Evolutionary conservation across 768 basidiomycete species (phyloP).

Genomic region (Phlegmacium glaucopus): DNA sequence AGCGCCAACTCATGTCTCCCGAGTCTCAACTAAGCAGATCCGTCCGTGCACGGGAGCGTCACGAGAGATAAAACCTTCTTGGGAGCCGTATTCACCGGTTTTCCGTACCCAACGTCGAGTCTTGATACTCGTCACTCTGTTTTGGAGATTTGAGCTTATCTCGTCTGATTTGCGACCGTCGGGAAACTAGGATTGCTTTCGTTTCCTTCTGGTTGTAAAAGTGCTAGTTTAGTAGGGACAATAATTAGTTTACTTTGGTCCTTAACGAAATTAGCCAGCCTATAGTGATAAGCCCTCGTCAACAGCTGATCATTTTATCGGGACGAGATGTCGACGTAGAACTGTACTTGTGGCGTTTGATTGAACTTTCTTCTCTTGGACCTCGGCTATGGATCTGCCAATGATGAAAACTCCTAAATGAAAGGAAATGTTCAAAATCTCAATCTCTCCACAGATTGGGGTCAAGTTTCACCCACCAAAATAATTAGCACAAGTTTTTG

Average conservation of each 20-base stretch:
- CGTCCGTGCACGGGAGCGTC: background rate
- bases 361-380: slow-evolving; percentile 42
- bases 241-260: slow-evolving; percentile 38
- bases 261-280: slow-evolving; percentile 25
- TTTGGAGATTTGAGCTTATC: slow-evolving; percentile 34
- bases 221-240: background rate
- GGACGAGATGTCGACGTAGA: slow-evolving; percentile 1
- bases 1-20: too few relatives aligned
- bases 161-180: slow-evolving; percentile 35
- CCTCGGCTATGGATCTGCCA: slow-evolving; percentile 42
- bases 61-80: slow-evolving; percentile 11
- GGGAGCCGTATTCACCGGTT: slow-evolving; percentile 7
- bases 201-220: slow-evolving; percentile 38
- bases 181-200: slow-evolving; percentile 34
- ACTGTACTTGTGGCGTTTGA: slow-evolving; percentile 29
- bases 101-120: background rate
- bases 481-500: slow-evolving; percentile 23
- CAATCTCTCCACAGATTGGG: slow-evolving; percentile 1
- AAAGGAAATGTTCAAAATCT: slow-evolving; percentile 1
- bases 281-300: too few relatives aligned
- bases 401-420: slow-evolving; percentile 40
- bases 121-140: background rate
- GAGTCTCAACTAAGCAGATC: too few relatives aligned
- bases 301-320: background rate
- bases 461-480: slow-evolving; percentile 1